A percentile compares a stretch with the other conserved stretches of the same genome.
These are phyloP conservation scores for Boletus vermiculosoides DNA, from an alignment of 768 basidiomycete species.

Conservation along the genomic window DNA sequence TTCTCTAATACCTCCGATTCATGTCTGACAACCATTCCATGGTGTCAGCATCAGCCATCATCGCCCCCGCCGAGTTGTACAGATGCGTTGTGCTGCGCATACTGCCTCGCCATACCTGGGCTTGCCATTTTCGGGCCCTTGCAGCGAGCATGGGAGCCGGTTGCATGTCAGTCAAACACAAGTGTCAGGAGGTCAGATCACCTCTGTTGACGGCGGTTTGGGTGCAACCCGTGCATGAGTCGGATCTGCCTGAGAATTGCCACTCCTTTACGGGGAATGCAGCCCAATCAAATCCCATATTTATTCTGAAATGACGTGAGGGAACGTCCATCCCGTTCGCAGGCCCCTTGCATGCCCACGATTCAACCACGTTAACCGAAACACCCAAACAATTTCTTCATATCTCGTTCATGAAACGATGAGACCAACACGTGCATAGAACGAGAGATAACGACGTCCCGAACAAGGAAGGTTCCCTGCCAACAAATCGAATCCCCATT, in stretches of 20 bases:
- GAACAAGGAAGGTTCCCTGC: slow-evolving; percentile 8
- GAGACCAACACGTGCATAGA: slow-evolving; percentile 9
- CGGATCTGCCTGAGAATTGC: slow-evolving; percentile 33
- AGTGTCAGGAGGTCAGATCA: slow-evolving; percentile 18
- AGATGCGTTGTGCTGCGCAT: slow-evolving; percentile 2
- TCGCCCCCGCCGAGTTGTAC: slow-evolving; percentile 2
- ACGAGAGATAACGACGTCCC: slow-evolving; percentile 16
- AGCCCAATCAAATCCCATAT: slow-evolving; percentile 11
- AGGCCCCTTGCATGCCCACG: slow-evolving; percentile 11
- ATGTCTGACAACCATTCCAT: slow-evolving; percentile 3
- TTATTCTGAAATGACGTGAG: slow-evolving; percentile 21
- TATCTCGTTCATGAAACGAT: slow-evolving; percentile 9
- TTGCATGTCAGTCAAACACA: slow-evolving; percentile 19
- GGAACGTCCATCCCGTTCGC: slow-evolving; percentile 11
- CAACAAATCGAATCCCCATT: background rate
- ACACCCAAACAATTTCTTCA: slow-evolving; percentile 5
- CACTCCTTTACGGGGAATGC: slow-evolving; percentile 14
- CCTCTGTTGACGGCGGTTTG: slow-evolving; percentile 17
- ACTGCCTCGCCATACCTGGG: slow-evolving; percentile 1
- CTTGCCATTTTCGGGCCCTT: slow-evolving; percentile 6
- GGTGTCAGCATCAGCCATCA: background rate
- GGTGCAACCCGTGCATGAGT: slow-evolving; percentile 12
- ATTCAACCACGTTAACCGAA: slow-evolving; percentile 18
- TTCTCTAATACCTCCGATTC: slow-evolving; percentile 9
- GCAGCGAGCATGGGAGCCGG: slow-evolving; percentile 11